Evolutionary conservation across 306 rosid species (phyloP), one percentile per base, ranked within the genome.

Genomic region (Castanospermum australe): DNA sequence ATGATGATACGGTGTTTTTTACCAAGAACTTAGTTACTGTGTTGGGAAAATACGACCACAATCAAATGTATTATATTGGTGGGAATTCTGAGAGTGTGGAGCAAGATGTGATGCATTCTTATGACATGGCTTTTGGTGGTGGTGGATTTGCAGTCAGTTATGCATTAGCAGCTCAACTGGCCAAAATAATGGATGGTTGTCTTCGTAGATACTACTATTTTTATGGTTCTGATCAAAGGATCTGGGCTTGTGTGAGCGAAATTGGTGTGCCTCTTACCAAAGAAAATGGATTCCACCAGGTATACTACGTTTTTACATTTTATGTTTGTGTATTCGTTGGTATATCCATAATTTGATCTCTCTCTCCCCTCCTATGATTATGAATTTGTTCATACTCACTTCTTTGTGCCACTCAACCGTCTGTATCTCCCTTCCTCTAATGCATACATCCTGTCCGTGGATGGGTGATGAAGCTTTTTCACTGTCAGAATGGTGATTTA

Each of bases 191-290:
- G 83, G 95, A 93, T 87, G 94, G 91, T 45, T 96, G 99, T 76
- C 93, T 96, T 28, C 83, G 60, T 6, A 86, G 96, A 65, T 96
- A 96, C 84, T 82, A 45, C 80, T 76, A 44, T 30, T 91, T 91
- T 84, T 96, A 93, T 93, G 99, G 99, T 83, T 93, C 98, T 54
- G 99, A 96, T 90, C 93, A 96, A 80, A 83, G 96, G 83, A 77
- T 96, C 15, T 91, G 93, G 97, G 99, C 98, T 2, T 96, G 99
- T 71, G 79, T 90, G 11, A 73, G 64, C 20, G 99, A 96, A 85
- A 38, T 90, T 50, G 99, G 98, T 22, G 96, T 93, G 44, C 82
- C 97, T 10, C 97, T 96, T 60, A 96, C 96, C 0, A 42, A 17
- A 47, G 89, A 90, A 21, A 71, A 75, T 21, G 99, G 99, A 70